Evolutionary conservation across 345 rosid species (phyloP).

Genomic region (Gossypium herbaceum): DNA sequence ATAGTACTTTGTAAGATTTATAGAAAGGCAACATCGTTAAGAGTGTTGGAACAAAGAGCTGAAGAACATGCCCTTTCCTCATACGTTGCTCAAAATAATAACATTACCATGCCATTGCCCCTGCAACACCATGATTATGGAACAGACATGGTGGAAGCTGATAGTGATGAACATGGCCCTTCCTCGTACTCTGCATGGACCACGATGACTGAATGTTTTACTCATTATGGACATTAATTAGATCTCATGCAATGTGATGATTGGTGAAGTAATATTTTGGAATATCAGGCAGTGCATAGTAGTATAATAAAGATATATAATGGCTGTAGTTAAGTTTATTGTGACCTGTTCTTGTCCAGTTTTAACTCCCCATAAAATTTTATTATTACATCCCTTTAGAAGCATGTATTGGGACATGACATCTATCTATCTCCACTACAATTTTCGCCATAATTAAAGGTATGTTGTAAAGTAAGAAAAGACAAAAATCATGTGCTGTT

Average conservation of each 20-base stretch:
- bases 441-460: background rate
- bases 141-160: background rate
- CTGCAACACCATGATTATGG: conserved; percentile 5
- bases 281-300: no score
- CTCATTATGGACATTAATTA: background rate
- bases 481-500: background rate
- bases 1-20: conserved; percentile 35
- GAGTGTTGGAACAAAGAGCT: conserved; percentile 36
- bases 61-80: conserved; percentile 1
- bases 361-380: no score
- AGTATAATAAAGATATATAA: background rate
- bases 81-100: background rate
- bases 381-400: no score
- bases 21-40: conserved; percentile 34
- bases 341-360: no score
- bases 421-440: background rate
- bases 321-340: no score
- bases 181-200: background rate
- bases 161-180: background rate
- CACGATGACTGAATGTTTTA: background rate
- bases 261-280: no score
- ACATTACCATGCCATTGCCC: background rate
- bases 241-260: background rate
- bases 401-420: no score
- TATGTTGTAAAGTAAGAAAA: background rate